Percentiles rank a stretch among this genome's conserved stretches.
Evolutionary conservation across 2,329 filamentous ascomycete genomes (phyloP).

Genomic region (Aspergillus tanneri): DNA sequence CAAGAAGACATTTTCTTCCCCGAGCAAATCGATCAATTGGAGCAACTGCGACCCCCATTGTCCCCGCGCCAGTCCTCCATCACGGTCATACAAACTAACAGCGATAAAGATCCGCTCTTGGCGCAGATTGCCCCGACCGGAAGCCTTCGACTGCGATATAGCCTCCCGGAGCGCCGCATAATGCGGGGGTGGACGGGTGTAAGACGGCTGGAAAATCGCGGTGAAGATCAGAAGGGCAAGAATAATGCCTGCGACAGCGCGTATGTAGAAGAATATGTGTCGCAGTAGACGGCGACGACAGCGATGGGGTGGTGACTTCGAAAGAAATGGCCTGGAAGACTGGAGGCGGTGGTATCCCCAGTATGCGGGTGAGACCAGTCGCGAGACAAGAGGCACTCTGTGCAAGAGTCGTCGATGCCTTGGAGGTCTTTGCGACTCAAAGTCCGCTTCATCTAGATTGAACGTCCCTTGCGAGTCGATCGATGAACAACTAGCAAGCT

Average conservation of each 20-base stretch:
- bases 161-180: constrained; percentile 44
- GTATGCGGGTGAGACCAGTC: constrained; percentile 29
- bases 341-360: constrained; percentile 34
- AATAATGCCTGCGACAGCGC: constrained; percentile 23
- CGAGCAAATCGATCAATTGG: constrained; percentile 64
- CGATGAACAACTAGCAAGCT: constrained; percentile 41
- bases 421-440: constrained; percentile 38
- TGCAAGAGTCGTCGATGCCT: constrained; percentile 26
- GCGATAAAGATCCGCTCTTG: constrained; percentile 72
- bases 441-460: constrained; percentile 44
- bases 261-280: constrained; percentile 32
- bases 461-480: constrained; percentile 42
- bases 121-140: constrained; percentile 51
- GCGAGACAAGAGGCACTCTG: constrained; percentile 27
- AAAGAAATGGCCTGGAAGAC: constrained; percentile 26
- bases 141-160: constrained; percentile 29
- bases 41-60: constrained; percentile 63
- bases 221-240: constrained; percentile 36
- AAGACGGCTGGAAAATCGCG: constrained; percentile 55
- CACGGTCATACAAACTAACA: constrained; percentile 66
- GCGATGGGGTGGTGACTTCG: constrained; percentile 24
- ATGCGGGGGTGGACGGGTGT: constrained; percentile 54
- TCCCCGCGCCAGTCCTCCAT: constrained; percentile 60
- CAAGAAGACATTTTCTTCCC: constrained; percentile 66
- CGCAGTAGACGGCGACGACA: constrained; percentile 31